Evolutionary conservation across 345 rosid species (phyloP), one percentile per base, ranked within the genome.

Genomic region (Ceriops tagal): DNA sequence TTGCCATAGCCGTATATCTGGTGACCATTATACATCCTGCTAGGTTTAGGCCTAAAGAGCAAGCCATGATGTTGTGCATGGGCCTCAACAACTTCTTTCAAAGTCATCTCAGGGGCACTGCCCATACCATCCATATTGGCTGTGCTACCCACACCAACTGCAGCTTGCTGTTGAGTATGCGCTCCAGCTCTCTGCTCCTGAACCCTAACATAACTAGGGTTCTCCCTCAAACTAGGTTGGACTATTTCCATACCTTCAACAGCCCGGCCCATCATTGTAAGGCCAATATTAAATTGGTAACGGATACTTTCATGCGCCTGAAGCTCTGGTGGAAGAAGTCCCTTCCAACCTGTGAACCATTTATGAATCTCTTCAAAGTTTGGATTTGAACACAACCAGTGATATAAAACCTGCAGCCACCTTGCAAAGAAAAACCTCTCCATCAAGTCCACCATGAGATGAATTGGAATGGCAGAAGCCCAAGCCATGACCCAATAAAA

Each of bases 381-480:
- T 2, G 96, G 96, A 66, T 79, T 79, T 43, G 96, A 77, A 64
- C 82, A 83, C 53, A 92, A 51, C 97, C 99, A 95, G 43, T 83
- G 92, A 81, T 87, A 87, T 68, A 95, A 72, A 66, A 95, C 96
- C 56, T 88, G 92, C 72, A 88, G 81, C 99, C 99, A 95, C 81
- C 88, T 86, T 4, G 81, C 74, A 66, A 95, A 92, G 88, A 95
- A 95, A 76, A 83, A 85, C 72, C 87, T 84, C 76, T 83, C 96
- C 96, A 95, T 85, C 83, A 92, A 61, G 77, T 92, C 96, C 62
- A 88, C 96, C 93, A 95, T 88, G 56, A 95, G 87, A 76, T 92
- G 96, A 69, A 73, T 82, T 7, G 99, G 99, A 72, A 92, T 72
- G 7, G 84, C 98, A 46, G 92, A 80, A 63, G 92, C 88, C 99